Conservation (phyloP, 73 alveolate species). For the Diophrys appendiculata region DNA sequence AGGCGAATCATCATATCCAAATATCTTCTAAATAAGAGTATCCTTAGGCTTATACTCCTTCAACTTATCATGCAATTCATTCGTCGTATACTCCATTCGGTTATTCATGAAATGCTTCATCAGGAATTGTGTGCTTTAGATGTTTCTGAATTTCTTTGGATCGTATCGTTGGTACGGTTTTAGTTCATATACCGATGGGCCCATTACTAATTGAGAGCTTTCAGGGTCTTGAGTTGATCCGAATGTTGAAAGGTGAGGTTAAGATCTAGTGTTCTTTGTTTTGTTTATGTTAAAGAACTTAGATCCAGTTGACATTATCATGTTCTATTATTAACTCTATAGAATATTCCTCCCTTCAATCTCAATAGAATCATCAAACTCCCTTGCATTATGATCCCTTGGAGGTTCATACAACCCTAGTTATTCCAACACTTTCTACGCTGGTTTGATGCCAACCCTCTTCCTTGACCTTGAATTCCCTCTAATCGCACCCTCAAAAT, state of each 20-base stretch:
- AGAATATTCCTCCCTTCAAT: not conserved
- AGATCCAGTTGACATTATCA: not conserved
- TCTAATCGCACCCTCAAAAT: not conserved
- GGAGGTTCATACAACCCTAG: not conserved
- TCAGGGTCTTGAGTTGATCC: no score
- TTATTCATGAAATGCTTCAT: not conserved
- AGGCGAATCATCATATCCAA: not conserved
- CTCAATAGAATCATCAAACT: not conserved
- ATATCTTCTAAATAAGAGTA: not conserved
- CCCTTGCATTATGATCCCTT: not conserved
- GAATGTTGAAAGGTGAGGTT: no score
- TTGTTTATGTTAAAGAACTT: not conserved
- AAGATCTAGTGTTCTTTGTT: not conserved
- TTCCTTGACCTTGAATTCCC: not conserved
- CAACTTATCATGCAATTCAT: not conserved
- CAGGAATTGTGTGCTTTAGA: not conserved
- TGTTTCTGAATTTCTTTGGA: not conserved
- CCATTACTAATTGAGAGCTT: no score
- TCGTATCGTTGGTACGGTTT: not conserved
- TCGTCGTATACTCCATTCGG: not conserved
- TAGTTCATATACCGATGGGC: not conserved
- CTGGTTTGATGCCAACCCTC: not conserved
- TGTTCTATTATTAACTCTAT: not conserved
- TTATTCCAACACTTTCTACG: not conserved
- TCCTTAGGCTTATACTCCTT: not conserved